phyloP scores from a whole-genome alignment of 2,329 filamentous ascomycete genomes.

The Monosporascus sp. region DNA sequence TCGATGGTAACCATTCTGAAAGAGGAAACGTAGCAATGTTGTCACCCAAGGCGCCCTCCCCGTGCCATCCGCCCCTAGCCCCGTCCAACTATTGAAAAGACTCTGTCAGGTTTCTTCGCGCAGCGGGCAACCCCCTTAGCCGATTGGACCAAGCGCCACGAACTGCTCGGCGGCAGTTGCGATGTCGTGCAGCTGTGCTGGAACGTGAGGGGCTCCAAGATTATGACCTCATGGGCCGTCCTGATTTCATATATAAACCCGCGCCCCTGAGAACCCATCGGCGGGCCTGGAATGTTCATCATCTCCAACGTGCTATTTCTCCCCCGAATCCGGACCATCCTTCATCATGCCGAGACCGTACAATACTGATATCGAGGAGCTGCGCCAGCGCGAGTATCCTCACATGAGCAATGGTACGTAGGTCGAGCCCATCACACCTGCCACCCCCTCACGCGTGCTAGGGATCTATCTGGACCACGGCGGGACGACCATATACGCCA shows the following conservation, averaged over 20 bases:
- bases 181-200: background rate
- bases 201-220: background rate
- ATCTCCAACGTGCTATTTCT: background rate
- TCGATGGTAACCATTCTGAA: background rate
- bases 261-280: background rate
- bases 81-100: background rate
- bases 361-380: conserved; percentile 27
- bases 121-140: background rate
- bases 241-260: background rate
- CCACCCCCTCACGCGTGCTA: conserved; percentile 9
- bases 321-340: conserved; percentile 2
- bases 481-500: conserved; percentile 52
- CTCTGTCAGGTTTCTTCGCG: background rate
- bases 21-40: background rate
- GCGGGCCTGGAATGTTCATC: background rate
- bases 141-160: background rate
- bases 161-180: background rate
- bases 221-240: background rate
- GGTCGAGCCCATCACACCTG: background rate
- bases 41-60: background rate
- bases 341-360: conserved; percentile 22
- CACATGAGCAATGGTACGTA: conserved; percentile 36
- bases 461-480: conserved; percentile 54
- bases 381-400: conserved; percentile 34
- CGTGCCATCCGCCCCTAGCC: background rate